A percentile compares a stretch with the other conserved stretches of the same genome.
Evolutionary conservation across 2,329 filamentous ascomycete genomes (phyloP).

Genomic region (Curvularia hawaiiensis): DNA sequence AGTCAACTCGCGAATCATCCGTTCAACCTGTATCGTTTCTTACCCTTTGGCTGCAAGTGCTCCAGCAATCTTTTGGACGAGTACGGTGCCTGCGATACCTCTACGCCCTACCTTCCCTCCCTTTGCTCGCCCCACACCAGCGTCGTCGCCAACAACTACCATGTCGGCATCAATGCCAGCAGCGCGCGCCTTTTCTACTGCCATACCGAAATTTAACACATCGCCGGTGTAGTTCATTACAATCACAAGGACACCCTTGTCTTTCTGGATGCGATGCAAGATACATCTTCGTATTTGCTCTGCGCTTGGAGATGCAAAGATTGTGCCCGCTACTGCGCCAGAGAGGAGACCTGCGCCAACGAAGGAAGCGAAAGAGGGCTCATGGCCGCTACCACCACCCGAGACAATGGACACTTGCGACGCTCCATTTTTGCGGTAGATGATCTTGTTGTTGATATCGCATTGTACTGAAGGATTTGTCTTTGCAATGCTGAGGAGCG

Average conservation of each 20-base stretch:
- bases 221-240: constrained; percentile 90
- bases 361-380: constrained; percentile 85
- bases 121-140: constrained; percentile 79
- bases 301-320: constrained; percentile 81
- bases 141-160: constrained; percentile 91
- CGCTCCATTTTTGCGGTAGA: constrained; percentile 32
- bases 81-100: constrained; percentile 87
- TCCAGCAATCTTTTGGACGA: constrained; percentile 89
- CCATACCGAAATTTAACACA: constrained; percentile 90
- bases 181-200: constrained; percentile 87
- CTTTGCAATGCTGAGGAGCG: constrained; percentile 76
- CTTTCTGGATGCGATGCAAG: constrained; percentile 70
- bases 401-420: constrained; percentile 79
- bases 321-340: constrained; percentile 83
- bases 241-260: constrained; percentile 80
- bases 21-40: constrained; percentile 16
- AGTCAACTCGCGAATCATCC: neutral
- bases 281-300: constrained; percentile 83
- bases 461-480: constrained; percentile 85
- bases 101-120: constrained; percentile 91
- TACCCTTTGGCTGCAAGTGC: constrained; percentile 77
- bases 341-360: constrained; percentile 82
- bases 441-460: constrained; percentile 79
- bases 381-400: constrained; percentile 88
- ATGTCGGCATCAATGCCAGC: constrained; percentile 80